Percentiles rank a stretch among this genome's conserved stretches.
These are phyloP conservation scores for Reticulascus tulasneorum DNA, from an alignment of 2,329 filamentous ascomycete species.

Conservation along the genomic window DNA sequence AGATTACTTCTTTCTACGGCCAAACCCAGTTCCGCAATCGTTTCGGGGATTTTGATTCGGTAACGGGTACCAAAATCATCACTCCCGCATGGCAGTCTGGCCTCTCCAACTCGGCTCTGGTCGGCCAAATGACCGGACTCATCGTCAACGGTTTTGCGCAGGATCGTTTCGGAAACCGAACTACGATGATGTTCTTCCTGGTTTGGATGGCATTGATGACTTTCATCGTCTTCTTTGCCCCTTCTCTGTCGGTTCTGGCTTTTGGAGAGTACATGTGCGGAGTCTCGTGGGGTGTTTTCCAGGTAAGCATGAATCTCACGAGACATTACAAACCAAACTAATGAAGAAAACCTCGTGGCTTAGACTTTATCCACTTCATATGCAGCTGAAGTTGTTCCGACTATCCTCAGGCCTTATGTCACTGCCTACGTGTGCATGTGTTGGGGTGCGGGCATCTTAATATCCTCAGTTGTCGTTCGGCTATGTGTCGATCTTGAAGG, in stretches of 20 bases:
- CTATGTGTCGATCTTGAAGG: constrained; percentile 27
- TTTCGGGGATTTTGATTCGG: constrained; percentile 21
- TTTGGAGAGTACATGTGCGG: constrained; percentile 41
- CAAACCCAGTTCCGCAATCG: constrained; percentile 23
- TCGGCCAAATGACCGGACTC: constrained; percentile 41
- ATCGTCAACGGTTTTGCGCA: constrained; percentile 36
- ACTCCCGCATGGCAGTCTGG: constrained; percentile 42
- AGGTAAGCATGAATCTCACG: constrained; percentile 9
- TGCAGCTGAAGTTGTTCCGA: constrained; percentile 37
- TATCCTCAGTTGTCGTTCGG: constrained; percentile 34
- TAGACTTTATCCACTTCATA: constrained; percentile 23
- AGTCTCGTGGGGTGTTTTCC: constrained; percentile 37
- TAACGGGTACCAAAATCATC: constrained; percentile 31
- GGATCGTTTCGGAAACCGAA: constrained; percentile 27
- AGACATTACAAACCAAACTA: constrained; percentile 16
- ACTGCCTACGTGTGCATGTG: constrained; percentile 35
- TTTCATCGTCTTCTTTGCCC: constrained; percentile 44
- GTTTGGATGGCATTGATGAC: constrained; percentile 32
- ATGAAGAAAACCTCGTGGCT: too few species aligned
- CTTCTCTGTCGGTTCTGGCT: constrained; percentile 35
- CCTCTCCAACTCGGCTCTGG: constrained; percentile 36
- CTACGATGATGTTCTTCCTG: constrained; percentile 23
- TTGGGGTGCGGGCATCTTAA: constrained; percentile 38
- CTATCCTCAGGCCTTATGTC: constrained; percentile 36
- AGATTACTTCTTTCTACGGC: constrained; percentile 24